phyloP scores from a whole-genome alignment of 2,329 filamentous ascomycete species.

The Penicillium paneum region DNA sequence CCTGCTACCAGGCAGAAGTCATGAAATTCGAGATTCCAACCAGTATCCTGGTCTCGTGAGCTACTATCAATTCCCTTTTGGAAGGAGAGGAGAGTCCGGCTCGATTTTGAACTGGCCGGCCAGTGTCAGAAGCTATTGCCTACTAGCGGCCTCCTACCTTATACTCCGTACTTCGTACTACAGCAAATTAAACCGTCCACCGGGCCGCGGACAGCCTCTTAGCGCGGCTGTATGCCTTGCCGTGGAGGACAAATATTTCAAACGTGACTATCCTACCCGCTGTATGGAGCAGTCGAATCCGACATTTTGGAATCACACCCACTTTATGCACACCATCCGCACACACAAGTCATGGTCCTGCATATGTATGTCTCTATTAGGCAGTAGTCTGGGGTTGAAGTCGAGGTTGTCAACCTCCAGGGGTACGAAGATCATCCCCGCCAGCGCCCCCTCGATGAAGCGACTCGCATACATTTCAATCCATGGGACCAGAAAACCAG shows the following conservation, averaged over 20 bases:
- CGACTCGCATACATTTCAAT: background rate
- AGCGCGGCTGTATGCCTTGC: conserved; percentile 1
- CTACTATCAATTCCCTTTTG: background rate
- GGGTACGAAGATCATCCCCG: background rate
- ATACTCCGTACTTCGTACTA: background rate
- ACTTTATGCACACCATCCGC: conserved; percentile 3
- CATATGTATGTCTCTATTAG: background rate
- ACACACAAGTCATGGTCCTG: background rate
- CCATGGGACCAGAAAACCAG: background rate
- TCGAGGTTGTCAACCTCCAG: background rate
- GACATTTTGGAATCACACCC: background rate
- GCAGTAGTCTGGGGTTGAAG: background rate
- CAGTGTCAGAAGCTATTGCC: background rate
- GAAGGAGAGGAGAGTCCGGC: background rate
- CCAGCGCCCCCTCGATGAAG: background rate
- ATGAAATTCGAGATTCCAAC: background rate
- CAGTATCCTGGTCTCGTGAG: background rate
- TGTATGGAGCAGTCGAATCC: background rate
- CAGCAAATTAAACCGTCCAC: background rate
- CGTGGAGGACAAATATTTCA: background rate
- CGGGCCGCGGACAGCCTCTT: background rate
- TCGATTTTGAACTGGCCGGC: background rate
- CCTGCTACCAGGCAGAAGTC: background rate
- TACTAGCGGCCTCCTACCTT: background rate
- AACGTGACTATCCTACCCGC: background rate